These are phyloP conservation scores for Simplicillium aogashimaense DNA, from an alignment of 2,329 filamentous ascomycete species.

Conservation along the genomic window DNA sequence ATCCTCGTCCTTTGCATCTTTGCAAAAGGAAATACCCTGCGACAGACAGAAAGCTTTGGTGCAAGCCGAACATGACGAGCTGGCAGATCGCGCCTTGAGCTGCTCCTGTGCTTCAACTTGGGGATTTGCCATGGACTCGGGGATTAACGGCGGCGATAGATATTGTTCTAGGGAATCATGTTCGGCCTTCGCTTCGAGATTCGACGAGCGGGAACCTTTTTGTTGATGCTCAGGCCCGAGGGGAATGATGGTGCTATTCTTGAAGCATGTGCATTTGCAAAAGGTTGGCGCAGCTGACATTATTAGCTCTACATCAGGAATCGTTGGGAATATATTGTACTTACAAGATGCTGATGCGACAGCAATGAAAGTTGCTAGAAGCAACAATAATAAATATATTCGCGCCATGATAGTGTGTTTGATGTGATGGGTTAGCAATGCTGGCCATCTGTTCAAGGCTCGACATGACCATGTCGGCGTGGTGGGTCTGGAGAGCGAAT, in stretches of 20 bases:
- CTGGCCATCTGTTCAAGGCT: not conserved
- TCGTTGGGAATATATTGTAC: slow-evolving; percentile 8
- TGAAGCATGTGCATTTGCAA: slow-evolving; percentile 63
- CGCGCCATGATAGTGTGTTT: slow-evolving; percentile 24
- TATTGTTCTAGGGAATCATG: no score
- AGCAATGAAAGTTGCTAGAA: slow-evolving; percentile 24
- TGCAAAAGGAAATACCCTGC: slow-evolving; percentile 52
- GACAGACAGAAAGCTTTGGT: slow-evolving; percentile 55
- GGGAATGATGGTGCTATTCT: slow-evolving; percentile 58
- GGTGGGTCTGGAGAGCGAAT: not conserved
- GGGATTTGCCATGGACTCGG: not conserved
- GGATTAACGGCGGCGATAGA: no score
- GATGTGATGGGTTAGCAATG: slow-evolving; percentile 3
- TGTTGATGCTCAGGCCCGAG: slow-evolving; percentile 35
- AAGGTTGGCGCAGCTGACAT: slow-evolving; percentile 42
- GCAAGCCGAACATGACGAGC: slow-evolving; percentile 47
- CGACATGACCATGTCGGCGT: not conserved
- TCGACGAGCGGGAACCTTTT: slow-evolving; percentile 14
- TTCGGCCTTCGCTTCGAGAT: slow-evolving; percentile 6
- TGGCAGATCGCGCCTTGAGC: slow-evolving; percentile 23
- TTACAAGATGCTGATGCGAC: slow-evolving; percentile 32
- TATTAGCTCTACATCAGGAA: not conserved
- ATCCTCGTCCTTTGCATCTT: slow-evolving; percentile 50
- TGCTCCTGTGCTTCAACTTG: not conserved
- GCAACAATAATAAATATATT: slow-evolving; percentile 23